These are phyloP conservation scores for Phoma sp. DNA, from an alignment of 2,329 filamentous ascomycete species.

Conservation along the genomic window DNA sequence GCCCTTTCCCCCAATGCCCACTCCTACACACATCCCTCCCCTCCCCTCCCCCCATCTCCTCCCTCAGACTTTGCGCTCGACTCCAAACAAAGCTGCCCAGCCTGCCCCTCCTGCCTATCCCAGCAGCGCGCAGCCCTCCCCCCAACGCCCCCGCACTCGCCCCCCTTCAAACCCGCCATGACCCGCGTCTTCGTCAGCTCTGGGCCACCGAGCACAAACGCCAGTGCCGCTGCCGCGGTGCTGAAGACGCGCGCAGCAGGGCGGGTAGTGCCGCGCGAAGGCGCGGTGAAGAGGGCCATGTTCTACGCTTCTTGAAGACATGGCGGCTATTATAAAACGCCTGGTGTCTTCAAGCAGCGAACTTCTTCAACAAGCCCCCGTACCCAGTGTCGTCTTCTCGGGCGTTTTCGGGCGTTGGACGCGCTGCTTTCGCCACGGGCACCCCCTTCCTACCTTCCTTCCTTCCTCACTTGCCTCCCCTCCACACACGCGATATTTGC, in stretches of 20 bases:
- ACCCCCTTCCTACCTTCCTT: too few relatives aligned
- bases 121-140: conserved; percentile 11
- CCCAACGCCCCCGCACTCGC: conserved; percentile 45
- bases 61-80: too few relatives aligned
- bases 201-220: conserved; percentile 15
- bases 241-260: conserved; percentile 27
- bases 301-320: conserved; percentile 11
- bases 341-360: too few relatives aligned
- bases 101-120: conserved; percentile 31
- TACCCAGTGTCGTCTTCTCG: too few relatives aligned
- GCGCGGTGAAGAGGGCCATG: neutral
- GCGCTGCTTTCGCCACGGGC: too few relatives aligned
- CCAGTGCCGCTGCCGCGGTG: conserved; percentile 4
- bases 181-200: conserved; percentile 41
- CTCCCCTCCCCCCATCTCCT: neutral
- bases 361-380: too few relatives aligned
- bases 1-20: neutral
- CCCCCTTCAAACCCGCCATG: conserved; percentile 40
- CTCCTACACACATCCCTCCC: conserved; percentile 23
- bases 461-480: too few relatives aligned
- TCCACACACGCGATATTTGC: too few relatives aligned
- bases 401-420: too few relatives aligned
- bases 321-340: too few relatives aligned
- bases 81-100: conserved; percentile 21
- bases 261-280: conserved; percentile 16